Conservation (phyloP, 139 green algal species). For the Diplosphaera chodatii region DNA sequence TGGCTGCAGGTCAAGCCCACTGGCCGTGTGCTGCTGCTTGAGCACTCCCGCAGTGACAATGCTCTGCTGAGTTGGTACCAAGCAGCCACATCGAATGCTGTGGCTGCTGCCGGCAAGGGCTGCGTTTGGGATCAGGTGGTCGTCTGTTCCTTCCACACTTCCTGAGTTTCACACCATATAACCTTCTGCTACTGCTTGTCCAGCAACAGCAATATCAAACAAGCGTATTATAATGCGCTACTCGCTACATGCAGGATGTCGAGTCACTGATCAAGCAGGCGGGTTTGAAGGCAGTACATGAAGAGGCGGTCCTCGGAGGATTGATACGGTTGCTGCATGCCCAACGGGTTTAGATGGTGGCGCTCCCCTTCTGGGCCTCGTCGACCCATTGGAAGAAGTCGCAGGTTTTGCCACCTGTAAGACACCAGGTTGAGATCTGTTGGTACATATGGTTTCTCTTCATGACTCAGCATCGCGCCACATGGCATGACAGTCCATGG, state of each 20-base stretch:
- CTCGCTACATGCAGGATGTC: neutral
- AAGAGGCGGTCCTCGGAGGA: neutral
- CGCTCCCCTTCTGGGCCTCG: too few relatives aligned
- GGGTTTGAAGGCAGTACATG: neutral
- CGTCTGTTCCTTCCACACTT: too few relatives aligned
- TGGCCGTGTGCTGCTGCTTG: slow-evolving; percentile 56
- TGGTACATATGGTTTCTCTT: too few relatives aligned
- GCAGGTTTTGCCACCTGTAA: neutral
- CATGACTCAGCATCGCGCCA: too few relatives aligned
- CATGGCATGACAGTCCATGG: too few relatives aligned
- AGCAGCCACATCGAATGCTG: slow-evolving; percentile 32
- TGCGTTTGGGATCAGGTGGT: slow-evolving; percentile 37
- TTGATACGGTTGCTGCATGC: neutral
- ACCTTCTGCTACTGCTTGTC: too few relatives aligned
- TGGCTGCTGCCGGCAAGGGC: slow-evolving; percentile 55
- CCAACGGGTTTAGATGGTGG: neutral
- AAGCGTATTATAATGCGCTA: too few relatives aligned
- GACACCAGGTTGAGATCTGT: too few relatives aligned
- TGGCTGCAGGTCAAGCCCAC: neutral
- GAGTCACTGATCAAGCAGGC: neutral
- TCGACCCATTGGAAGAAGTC: neutral
- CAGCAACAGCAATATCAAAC: too few relatives aligned
- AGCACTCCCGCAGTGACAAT: slow-evolving; percentile 47
- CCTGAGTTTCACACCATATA: too few relatives aligned
- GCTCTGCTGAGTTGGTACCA: slow-evolving; percentile 52